Evolutionary conservation across 805 yeast genomes (phyloP).

Genomic region (Clavispora fructus): DNA sequence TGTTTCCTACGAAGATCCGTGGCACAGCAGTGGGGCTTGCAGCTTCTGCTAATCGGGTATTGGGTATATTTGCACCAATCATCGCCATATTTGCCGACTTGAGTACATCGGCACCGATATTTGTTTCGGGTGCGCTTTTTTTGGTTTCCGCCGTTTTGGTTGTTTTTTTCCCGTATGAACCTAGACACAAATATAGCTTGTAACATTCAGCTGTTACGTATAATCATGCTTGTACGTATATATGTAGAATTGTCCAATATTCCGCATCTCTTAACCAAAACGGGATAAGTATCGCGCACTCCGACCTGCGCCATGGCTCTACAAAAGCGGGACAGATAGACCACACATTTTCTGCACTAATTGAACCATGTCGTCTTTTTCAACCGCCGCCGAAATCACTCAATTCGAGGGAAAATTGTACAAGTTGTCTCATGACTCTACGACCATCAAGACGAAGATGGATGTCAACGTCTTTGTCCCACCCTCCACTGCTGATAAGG

Average conservation of each 20-base stretch:
- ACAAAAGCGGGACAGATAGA: neutral
- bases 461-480: slow-evolving; percentile 83
- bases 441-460: slow-evolving; percentile 65
- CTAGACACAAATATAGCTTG: slow-evolving; percentile 21
- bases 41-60: slow-evolving; percentile 47
- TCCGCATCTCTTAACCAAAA: neutral
- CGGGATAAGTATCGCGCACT: neutral
- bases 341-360: neutral
- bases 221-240: neutral
- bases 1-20: slow-evolving; percentile 42
- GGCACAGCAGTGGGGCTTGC: slow-evolving; percentile 61
- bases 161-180: slow-evolving; percentile 46
- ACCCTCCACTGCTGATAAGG: slow-evolving; percentile 25
- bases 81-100: slow-evolving; percentile 51
- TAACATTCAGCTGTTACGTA: neutral
- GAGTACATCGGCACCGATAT: slow-evolving; percentile 54
- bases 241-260: neutral
- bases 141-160: slow-evolving; percentile 37
- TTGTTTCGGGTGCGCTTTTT: slow-evolving; percentile 55
- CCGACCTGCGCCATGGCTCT: neutral
- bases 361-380: slow-evolving; percentile 46
- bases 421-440: slow-evolving; percentile 73
- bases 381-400: slow-evolving; percentile 46
- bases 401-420: slow-evolving; percentile 71
- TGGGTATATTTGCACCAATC: slow-evolving; percentile 56